A percentile compares a stretch with the other conserved stretches of the same genome.
These are phyloP conservation scores for Penicillium canariense DNA, from an alignment of 495 filamentous ascomycete species.

Conservation along the genomic window DNA sequence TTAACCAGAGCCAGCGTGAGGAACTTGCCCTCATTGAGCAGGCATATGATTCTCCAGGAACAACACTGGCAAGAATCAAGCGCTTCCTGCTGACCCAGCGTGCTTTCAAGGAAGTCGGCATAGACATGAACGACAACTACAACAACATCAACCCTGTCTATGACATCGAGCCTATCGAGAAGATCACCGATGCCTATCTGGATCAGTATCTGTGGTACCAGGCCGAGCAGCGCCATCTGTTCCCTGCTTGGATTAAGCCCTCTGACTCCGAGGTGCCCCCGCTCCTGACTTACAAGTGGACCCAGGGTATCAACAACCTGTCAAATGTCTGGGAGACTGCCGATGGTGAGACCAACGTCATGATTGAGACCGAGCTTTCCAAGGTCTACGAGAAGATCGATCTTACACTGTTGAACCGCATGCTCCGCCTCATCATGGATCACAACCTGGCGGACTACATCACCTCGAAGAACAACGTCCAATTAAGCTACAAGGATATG, in stretches of 20 bases:
- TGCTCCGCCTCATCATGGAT: slow-evolving; percentile 96
- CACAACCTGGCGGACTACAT: slow-evolving; percentile 99
- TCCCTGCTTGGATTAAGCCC: slow-evolving; percentile 99
- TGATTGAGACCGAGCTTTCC: slow-evolving; percentile 97
- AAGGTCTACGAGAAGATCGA: slow-evolving; percentile 99
- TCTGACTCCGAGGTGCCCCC: slow-evolving; percentile 99
- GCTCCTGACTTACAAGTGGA: slow-evolving; percentile 96
- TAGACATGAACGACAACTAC: slow-evolving; percentile 99
- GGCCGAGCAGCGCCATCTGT: slow-evolving; percentile 95
- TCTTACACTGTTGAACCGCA: slow-evolving; percentile 88
- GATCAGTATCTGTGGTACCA: slow-evolving; percentile 99
- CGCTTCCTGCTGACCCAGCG: slow-evolving; percentile 94
- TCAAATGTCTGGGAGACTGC: slow-evolving; percentile 93
- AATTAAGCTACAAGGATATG: slow-evolving; percentile 99
- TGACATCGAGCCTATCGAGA: slow-evolving; percentile 98
- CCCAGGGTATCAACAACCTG: slow-evolving; percentile 99
- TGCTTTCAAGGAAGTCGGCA: slow-evolving; percentile 98
- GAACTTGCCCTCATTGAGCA: slow-evolving; percentile 98
- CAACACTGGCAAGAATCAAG: slow-evolving; percentile 94
- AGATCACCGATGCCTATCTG: slow-evolving; percentile 98
- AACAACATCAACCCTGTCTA: slow-evolving; percentile 98
- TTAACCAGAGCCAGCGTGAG: slow-evolving; percentile 97
- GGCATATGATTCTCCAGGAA: slow-evolving; percentile 96
- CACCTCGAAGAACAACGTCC: slow-evolving; percentile 98
- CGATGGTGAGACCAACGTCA: slow-evolving; percentile 97